A percentile compares a stretch with the other conserved stretches of the same genome.
phyloP scores from a whole-genome alignment of 805 yeast genomes.

The Candida montana region DNA sequence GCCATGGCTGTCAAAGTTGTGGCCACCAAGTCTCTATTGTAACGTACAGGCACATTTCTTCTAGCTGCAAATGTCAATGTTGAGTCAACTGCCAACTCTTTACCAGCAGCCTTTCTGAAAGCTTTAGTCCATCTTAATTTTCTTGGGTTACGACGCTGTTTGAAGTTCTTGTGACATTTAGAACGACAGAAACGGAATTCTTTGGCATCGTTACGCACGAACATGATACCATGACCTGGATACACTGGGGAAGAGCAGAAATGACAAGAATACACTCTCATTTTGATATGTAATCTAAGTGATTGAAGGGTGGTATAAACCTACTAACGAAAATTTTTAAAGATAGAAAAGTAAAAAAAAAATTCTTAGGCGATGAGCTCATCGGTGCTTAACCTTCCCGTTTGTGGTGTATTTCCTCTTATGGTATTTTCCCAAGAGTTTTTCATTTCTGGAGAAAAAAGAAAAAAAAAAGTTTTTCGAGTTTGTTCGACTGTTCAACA shows the following conservation, averaged over 20 bases:
- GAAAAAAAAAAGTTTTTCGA: neutral
- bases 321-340: neutral
- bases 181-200: conserved; percentile 97
- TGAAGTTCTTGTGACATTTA: conserved; percentile 95
- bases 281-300: conserved; percentile 21
- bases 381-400: neutral
- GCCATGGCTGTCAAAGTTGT: conserved; percentile 94
- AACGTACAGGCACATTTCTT: conserved; percentile 96
- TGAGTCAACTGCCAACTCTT: conserved; percentile 95
- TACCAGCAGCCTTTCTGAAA: conserved; percentile 98
- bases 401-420: neutral
- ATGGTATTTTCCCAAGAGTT: neutral
- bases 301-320: no score
- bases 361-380: neutral
- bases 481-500: no score
- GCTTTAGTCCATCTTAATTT: conserved; percentile 98
- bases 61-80: conserved; percentile 95
- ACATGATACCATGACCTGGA: conserved; percentile 93
- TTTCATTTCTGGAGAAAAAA: no score
- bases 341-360: neutral
- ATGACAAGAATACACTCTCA: conserved; percentile 91
- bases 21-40: conserved; percentile 92
- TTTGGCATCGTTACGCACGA: conserved; percentile 96
- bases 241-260: conserved; percentile 97
- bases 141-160: conserved; percentile 97